A percentile compares a stretch with the other conserved stretches of the same genome.
These are phyloP conservation scores for Saccharomycopsis fodiens DNA, from an alignment of 805 yeast species.

Conservation along the genomic window DNA sequence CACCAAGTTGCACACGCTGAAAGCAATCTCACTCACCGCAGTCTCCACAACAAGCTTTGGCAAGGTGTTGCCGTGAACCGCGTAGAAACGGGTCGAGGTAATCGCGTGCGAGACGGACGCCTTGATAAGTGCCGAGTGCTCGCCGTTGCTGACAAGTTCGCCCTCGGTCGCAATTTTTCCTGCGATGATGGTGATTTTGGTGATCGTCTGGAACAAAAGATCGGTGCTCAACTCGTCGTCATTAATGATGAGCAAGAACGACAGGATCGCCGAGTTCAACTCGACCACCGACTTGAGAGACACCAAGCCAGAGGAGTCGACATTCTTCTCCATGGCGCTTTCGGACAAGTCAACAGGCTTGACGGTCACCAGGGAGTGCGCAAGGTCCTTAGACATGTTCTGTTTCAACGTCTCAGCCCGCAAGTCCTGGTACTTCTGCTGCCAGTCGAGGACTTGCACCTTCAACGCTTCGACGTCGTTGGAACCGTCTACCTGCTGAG, in stretches of 20 bases:
- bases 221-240: slow-evolving; percentile 28
- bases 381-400: slow-evolving; percentile 5
- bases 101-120: slow-evolving; percentile 69
- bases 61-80: slow-evolving; percentile 52
- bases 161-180: slow-evolving; percentile 26
- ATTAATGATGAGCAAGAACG: slow-evolving; percentile 27
- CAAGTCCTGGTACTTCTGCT: slow-evolving; percentile 41
- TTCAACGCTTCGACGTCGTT: slow-evolving; percentile 27
- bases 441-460: slow-evolving; percentile 39
- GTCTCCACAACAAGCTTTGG: slow-evolving; percentile 69
- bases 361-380: slow-evolving; percentile 1
- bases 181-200: slow-evolving; percentile 38
- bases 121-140: slow-evolving; percentile 43
- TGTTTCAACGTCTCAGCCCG: slow-evolving; percentile 30
- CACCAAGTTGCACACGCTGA: slow-evolving; percentile 54
- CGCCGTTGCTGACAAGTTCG: slow-evolving; percentile 27
- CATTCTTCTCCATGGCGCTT: slow-evolving; percentile 27
- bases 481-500: too few relatives aligned
- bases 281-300: slow-evolving; percentile 37
- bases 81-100: slow-evolving; percentile 68
- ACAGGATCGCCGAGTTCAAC: slow-evolving; percentile 37
- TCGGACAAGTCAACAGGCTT: slow-evolving; percentile 23
- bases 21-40: slow-evolving; percentile 67
- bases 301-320: slow-evolving; percentile 37
- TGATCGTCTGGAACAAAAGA: slow-evolving; percentile 42